phyloP scores from a whole-genome alignment of 176 grass and related monocot genomes.

The Oryza officinalis region DNA sequence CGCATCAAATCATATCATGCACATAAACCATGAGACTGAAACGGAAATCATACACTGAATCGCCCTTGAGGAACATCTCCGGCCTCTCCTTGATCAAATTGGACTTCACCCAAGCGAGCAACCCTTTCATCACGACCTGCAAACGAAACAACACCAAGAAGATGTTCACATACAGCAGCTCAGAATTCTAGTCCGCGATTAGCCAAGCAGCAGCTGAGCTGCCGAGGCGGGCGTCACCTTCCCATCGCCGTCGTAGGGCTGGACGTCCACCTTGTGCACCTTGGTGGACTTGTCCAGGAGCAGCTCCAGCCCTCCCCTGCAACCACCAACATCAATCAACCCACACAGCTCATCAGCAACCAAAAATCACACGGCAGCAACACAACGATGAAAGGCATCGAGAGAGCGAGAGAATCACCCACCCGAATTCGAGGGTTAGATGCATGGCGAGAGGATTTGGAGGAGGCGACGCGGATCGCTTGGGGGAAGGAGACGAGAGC shows the following conservation, averaged over 20 bases:
- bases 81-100: conserved; percentile 94
- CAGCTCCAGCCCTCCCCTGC: conserved; percentile 81
- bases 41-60: conserved; percentile 63
- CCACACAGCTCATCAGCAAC: background rate
- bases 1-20: background rate
- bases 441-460: conserved; percentile 50
- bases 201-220: background rate
- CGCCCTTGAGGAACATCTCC: conserved; percentile 94
- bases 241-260: conserved; percentile 37
- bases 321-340: background rate
- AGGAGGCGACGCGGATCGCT: conserved; percentile 28
- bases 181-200: background rate
- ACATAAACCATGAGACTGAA: background rate
- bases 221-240: conserved; percentile 40
- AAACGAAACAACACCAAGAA: background rate
- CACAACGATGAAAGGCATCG: background rate
- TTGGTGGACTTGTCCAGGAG: conserved; percentile 77
- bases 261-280: conserved; percentile 72
- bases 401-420: background rate
- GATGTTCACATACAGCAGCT: background rate
- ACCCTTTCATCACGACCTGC: conserved; percentile 51
- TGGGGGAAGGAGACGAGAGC: background rate
- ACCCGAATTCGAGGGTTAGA: conserved; percentile 93
- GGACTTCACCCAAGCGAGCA: conserved; percentile 78
- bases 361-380: no score